Percentiles rank a stretch among this genome's conserved stretches.
These are phyloP conservation scores for Afroboletus lepidellus DNA, from an alignment of 1,284 basidiomycete genomes.

Conservation along the genomic window DNA sequence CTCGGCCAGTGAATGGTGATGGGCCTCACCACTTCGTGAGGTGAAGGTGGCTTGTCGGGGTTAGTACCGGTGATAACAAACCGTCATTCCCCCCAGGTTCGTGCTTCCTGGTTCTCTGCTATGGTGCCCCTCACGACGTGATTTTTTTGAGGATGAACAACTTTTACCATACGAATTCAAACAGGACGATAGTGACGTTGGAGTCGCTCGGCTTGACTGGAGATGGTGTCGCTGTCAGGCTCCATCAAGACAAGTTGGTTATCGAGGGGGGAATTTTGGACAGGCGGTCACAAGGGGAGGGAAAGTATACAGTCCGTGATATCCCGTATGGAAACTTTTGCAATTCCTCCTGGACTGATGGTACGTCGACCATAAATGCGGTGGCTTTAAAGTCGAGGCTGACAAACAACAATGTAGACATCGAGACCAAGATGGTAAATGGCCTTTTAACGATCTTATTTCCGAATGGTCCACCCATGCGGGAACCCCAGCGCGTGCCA, in stretches of 20 bases:
- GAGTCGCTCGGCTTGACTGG: not conserved
- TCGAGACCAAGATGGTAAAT: not conserved
- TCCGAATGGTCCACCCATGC: not conserved
- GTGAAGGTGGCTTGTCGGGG: too few relatives aligned
- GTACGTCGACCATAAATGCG: not conserved
- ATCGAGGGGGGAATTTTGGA: not conserved
- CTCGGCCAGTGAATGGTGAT: too few relatives aligned
- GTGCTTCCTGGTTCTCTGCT: not conserved
- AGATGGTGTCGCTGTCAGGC: not conserved
- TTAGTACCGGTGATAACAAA: too few relatives aligned
- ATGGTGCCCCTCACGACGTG: not conserved
- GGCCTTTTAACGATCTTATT: not conserved
- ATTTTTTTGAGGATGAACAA: not conserved
- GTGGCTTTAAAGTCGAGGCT: not conserved
- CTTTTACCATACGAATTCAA: not conserved
- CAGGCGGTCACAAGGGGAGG: not conserved
- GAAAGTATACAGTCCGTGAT: not conserved
- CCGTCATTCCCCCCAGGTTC: not conserved
- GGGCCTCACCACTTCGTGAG: too few relatives aligned
- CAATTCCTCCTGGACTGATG: not conserved
- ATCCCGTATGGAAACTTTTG: not conserved
- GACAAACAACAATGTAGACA: not conserved
- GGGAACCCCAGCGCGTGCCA: not conserved
- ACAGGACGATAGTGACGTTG: not conserved
- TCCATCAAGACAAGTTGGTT: not conserved